Evolutionary conservation across 2,329 filamentous ascomycete species (phyloP).

Genomic region (Paecilomyces niveus): DNA sequence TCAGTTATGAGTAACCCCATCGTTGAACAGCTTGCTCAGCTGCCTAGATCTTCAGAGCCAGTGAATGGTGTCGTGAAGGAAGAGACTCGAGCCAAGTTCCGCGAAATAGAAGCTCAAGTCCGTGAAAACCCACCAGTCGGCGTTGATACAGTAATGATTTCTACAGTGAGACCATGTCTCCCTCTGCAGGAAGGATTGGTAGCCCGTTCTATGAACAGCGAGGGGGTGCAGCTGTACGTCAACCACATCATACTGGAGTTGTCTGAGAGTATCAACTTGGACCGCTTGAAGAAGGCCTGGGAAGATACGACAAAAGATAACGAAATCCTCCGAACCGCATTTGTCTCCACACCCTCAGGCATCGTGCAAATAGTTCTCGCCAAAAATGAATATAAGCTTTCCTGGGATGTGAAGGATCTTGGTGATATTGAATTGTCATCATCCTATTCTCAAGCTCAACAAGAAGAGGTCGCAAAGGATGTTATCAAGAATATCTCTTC

Average conservation of each 20-base stretch:
- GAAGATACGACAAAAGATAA: constrained; percentile 19
- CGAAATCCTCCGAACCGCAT: constrained; percentile 34
- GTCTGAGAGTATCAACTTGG: constrained; percentile 17
- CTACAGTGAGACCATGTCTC: constrained; percentile 19
- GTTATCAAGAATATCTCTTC: constrained; percentile 20
- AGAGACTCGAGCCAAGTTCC: constrained; percentile 6
- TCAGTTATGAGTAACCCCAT: constrained; percentile 27
- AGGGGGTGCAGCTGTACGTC: constrained; percentile 27
- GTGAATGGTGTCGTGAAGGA: neutral
- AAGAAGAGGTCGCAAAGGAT: constrained; percentile 12
- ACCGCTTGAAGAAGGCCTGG: constrained; percentile 21
- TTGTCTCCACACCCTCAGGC: constrained; percentile 26
- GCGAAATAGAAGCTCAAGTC: constrained; percentile 14
- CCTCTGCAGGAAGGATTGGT: constrained; percentile 28
- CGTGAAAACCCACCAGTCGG: constrained; percentile 6
- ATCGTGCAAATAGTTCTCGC: constrained; percentile 29
- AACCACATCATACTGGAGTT: constrained; percentile 33
- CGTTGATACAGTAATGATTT: constrained; percentile 7
- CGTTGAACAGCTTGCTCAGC: constrained; percentile 24
- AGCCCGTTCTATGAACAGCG: constrained; percentile 28
- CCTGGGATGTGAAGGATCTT: constrained; percentile 15
- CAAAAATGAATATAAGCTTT: constrained; percentile 5
- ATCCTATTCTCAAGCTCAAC: constrained; percentile 2
- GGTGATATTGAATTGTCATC: constrained; percentile 9
- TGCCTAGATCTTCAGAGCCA: constrained; percentile 10